phyloP scores from a whole-genome alignment of 176 grass and related monocot species.

The Raddia guianensis region DNA sequence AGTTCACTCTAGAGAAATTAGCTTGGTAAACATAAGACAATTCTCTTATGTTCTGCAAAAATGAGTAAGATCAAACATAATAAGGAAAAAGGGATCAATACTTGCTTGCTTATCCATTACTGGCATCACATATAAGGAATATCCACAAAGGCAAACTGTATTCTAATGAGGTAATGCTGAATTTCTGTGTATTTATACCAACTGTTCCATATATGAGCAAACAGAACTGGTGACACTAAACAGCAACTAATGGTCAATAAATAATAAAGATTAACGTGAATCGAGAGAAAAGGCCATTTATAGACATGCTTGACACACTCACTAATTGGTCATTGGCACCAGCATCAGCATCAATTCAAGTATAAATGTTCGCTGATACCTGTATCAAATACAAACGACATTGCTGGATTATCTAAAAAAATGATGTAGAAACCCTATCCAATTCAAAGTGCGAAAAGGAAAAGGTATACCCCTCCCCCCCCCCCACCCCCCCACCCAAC shows the following conservation, averaged over 20 bases:
- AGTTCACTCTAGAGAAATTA: not conserved
- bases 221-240: not conserved
- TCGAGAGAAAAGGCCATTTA: not conserved
- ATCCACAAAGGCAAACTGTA: not conserved
- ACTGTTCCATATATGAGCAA: constrained; percentile 6
- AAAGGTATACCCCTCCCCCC: too few relatives aligned
- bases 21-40: not conserved
- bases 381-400: constrained; percentile 20
- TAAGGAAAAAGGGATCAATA: not conserved
- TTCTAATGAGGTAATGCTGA: not conserved
- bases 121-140: not conserved
- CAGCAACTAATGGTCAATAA: not conserved
- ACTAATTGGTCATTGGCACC: not conserved
- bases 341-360: constrained; percentile 22
- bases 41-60: not conserved
- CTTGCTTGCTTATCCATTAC: constrained; percentile 21
- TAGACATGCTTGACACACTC: constrained; percentile 21
- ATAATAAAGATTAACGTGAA: constrained; percentile 6
- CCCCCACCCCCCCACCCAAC: too few relatives aligned
- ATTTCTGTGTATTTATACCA: not conserved
- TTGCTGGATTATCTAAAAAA: constrained; percentile 8
- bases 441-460: not conserved
- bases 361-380: constrained; percentile 13
- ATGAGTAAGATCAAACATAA: not conserved
- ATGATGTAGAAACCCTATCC: not conserved